Percentiles rank a stretch among this genome's conserved stretches.
Evolutionary conservation across 2,329 filamentous ascomycete genomes (phyloP).

Genomic region (Davidsoniella australis): DNA sequence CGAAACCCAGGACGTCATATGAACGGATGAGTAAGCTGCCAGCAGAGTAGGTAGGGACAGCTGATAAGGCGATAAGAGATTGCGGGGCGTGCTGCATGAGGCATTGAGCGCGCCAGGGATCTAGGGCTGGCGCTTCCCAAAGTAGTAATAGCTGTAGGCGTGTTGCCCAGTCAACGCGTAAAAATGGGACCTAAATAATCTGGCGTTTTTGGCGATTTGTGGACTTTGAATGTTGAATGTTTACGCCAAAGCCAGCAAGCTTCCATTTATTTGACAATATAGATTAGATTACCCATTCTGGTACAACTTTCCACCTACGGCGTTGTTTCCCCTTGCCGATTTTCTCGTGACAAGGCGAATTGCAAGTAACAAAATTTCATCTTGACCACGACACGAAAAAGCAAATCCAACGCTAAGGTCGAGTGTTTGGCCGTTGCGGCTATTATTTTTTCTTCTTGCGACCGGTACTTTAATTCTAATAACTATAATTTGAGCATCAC

Average conservation of each 20-base stretch:
- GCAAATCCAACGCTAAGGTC: background rate
- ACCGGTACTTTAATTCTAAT: too few species aligned
- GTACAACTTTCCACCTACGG: too few species aligned
- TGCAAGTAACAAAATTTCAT: too few species aligned
- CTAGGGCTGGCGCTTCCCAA: too few species aligned
- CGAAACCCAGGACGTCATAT: constrained; percentile 7
- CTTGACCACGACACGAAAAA: background rate
- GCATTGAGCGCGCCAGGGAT: too few species aligned
- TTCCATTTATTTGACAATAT: background rate
- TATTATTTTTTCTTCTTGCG: background rate
- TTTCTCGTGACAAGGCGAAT: too few species aligned
- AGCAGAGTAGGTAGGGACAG: too few species aligned
- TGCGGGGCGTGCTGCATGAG: background rate
- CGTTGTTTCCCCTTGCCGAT: too few species aligned
- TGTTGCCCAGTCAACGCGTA: constrained; percentile 8
- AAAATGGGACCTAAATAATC: background rate
- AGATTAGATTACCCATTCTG: background rate
- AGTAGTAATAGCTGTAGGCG: background rate
- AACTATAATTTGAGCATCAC: background rate
- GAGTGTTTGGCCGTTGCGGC: background rate
- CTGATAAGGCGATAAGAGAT: constrained; percentile 4
- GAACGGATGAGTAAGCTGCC: constrained; percentile 8
- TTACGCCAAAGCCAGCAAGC: background rate
- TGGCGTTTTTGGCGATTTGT: constrained; percentile 1
- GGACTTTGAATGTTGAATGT: background rate